These are phyloP conservation scores for Symbiodinium pilosum DNA, from an alignment of 73 alveolate genomes.

Conservation along the genomic window DNA sequence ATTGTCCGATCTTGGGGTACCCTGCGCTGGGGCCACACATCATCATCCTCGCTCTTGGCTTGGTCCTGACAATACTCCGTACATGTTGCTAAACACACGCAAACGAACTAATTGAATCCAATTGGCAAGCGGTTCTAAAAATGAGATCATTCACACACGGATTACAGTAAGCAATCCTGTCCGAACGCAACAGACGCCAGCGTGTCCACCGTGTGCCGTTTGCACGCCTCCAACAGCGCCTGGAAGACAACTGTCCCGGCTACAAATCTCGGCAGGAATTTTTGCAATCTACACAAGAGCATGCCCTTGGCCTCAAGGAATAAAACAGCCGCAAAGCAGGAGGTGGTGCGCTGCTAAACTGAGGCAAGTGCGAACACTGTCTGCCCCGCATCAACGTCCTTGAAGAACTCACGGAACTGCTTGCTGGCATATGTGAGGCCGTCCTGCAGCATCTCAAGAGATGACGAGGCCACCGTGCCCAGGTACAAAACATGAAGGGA, in stretches of 20 bases:
- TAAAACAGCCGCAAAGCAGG: background rate
- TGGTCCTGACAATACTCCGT: background rate
- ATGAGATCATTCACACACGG: background rate
- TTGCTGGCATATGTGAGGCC: background rate
- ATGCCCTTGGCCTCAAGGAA: background rate
- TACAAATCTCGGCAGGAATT: background rate
- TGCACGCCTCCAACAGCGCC: background rate
- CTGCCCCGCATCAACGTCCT: background rate
- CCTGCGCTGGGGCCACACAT: background rate
- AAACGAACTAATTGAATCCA: background rate
- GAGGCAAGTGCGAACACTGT: background rate
- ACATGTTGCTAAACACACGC: background rate
- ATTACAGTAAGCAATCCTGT: background rate
- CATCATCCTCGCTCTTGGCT: background rate
- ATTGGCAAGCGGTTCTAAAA: background rate
- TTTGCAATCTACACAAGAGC: background rate
- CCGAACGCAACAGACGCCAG: background rate
- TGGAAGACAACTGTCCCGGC: background rate
- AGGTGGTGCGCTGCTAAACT: background rate
- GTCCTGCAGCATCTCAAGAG: background rate
- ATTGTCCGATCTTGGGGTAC: background rate
- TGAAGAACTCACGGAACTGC: background rate
- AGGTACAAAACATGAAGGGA: background rate
- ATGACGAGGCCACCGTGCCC: background rate
- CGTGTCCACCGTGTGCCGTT: background rate